A percentile compares a stretch with the other conserved stretches of the same genome.
Evolutionary conservation across 139 green algal species (phyloP).

Genomic region (Micractinium sp.): DNA sequence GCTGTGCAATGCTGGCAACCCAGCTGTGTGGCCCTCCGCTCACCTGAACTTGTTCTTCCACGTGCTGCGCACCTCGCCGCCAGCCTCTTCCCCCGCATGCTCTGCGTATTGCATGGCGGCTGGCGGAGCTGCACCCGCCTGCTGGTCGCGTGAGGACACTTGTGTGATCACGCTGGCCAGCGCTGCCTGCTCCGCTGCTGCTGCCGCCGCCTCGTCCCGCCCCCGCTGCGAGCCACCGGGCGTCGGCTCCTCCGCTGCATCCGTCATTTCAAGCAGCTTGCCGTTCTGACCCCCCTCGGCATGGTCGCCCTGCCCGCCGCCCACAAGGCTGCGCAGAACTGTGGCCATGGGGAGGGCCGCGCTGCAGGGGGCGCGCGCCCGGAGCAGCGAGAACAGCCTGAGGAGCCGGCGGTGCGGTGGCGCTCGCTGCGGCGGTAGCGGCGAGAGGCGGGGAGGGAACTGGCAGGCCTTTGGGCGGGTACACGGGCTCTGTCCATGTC

Average conservation of each 20-base stretch:
- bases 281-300: background rate
- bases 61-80: constrained; percentile 25
- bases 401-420: background rate
- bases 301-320: background rate
- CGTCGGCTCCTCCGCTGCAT: background rate
- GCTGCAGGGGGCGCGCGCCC: background rate
- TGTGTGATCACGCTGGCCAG: constrained; percentile 36
- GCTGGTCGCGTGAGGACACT: constrained; percentile 21
- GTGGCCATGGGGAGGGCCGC: background rate
- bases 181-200: background rate
- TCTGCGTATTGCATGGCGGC: constrained; percentile 8
- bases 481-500: too few relatives aligned
- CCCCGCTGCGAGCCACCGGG: background rate
- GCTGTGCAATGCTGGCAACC: too few relatives aligned
- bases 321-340: background rate
- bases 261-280: constrained; percentile 34
- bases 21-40: background rate
- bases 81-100: background rate
- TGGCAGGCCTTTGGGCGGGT: too few relatives aligned
- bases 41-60: constrained; percentile 49
- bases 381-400: too few relatives aligned
- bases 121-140: constrained; percentile 3
- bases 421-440: background rate
- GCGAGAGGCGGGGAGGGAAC: too few relatives aligned
- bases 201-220: background rate